These are phyloP conservation scores for Platismatia glauca DNA, from an alignment of 495 filamentous ascomycete genomes.

Conservation along the genomic window DNA sequence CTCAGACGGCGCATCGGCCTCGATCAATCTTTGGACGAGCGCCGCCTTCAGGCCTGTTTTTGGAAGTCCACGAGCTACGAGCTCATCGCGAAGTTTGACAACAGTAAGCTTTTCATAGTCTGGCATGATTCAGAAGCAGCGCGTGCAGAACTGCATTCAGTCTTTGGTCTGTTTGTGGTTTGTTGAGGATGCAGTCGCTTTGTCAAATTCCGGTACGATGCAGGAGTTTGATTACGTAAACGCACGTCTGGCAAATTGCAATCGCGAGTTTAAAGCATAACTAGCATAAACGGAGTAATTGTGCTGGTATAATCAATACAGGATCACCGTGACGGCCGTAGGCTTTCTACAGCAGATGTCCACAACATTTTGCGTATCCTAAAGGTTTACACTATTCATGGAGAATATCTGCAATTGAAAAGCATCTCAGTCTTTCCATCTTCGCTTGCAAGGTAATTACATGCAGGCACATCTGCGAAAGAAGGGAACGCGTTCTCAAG, in stretches of 20 bases:
- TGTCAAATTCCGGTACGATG: neutral
- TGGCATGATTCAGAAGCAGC: slow-evolving; percentile 29
- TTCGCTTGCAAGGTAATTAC: slow-evolving; percentile 12
- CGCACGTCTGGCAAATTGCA: neutral
- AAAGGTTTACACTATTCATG: neutral
- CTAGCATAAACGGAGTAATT: no score
- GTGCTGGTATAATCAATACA: no score
- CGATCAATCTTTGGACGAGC: slow-evolving; percentile 36
- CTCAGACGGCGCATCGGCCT: slow-evolving; percentile 33
- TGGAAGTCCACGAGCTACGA: slow-evolving; percentile 42
- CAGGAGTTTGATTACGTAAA: neutral
- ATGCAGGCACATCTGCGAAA: neutral
- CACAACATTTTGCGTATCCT: neutral
- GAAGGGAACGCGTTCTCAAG: slow-evolving; percentile 1
- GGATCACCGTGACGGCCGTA: no score
- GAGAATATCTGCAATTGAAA: neutral
- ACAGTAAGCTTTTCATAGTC: slow-evolving; percentile 48
- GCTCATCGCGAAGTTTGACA: slow-evolving; percentile 44
- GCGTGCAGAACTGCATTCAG: neutral
- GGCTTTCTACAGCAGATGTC: neutral
- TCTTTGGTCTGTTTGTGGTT: neutral
- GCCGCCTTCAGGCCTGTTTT: slow-evolving; percentile 39
- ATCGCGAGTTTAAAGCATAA: no score
- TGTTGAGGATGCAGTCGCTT: slow-evolving; percentile 1
- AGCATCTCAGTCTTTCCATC: neutral